Percentiles rank a stretch among this genome's conserved stretches.
phyloP scores from a whole-genome alignment of 768 basidiomycete species.

The Myochromella boudieri region DNA sequence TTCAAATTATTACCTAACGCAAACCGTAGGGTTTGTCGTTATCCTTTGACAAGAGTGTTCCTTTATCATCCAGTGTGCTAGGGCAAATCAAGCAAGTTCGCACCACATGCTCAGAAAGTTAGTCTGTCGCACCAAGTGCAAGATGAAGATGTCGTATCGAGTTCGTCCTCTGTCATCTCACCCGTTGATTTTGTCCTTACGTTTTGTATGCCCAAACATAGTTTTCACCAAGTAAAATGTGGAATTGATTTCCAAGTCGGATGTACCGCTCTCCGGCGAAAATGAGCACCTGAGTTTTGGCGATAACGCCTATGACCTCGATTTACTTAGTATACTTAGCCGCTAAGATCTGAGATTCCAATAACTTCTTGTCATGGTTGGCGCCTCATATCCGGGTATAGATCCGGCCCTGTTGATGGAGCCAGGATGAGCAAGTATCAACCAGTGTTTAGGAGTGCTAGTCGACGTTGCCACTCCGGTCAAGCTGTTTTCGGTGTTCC shows the following conservation, averaged over 20 bases:
- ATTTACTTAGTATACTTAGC: too few species aligned
- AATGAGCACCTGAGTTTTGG: too few species aligned
- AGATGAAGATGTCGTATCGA: slow-evolving; percentile 88
- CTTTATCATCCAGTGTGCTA: slow-evolving; percentile 23
- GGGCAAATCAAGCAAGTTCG: slow-evolving; percentile 95
- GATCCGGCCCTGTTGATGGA: too few species aligned
- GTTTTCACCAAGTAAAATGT: slow-evolving; percentile 31
- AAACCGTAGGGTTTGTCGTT: slow-evolving; percentile 9
- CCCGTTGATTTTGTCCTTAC: background rate
- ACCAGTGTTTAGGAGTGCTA: too few species aligned
- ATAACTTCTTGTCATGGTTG: too few species aligned
- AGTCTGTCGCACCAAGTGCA: slow-evolving; percentile 80
- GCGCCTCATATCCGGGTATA: too few species aligned
- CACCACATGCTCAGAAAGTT: slow-evolving; percentile 93
- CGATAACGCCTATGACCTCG: too few species aligned
- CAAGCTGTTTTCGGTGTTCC: too few species aligned
- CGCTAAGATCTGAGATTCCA: too few species aligned
- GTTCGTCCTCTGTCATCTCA: slow-evolving; percentile 43
- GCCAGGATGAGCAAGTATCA: too few species aligned
- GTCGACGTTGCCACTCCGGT: too few species aligned
- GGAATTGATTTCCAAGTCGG: background rate
- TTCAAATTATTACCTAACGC: slow-evolving; percentile 3
- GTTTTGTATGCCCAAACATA: slow-evolving; percentile 3
- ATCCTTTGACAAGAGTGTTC: background rate
- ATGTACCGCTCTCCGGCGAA: too few species aligned